These are phyloP conservation scores for Fusarium sp. DNA, from an alignment of 2,329 filamentous ascomycete species.

Conservation along the genomic window DNA sequence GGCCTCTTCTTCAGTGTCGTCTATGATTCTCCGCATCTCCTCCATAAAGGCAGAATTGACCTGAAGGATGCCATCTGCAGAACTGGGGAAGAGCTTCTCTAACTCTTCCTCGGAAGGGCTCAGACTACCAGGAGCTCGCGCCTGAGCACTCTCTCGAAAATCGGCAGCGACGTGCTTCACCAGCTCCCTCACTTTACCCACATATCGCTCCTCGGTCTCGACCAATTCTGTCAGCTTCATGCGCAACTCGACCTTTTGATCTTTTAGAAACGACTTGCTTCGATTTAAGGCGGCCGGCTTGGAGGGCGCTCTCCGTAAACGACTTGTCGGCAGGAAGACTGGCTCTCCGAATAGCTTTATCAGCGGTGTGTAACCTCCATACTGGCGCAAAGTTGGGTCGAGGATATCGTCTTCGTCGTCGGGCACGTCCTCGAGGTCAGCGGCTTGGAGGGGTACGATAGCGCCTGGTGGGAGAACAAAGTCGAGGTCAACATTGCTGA, in stretches of 20 bases:
- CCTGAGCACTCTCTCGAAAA: slow-evolving; percentile 75
- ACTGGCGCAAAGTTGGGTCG: slow-evolving; percentile 72
- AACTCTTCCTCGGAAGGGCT: slow-evolving; percentile 79
- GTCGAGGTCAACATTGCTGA: slow-evolving; percentile 89
- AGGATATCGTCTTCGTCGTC: slow-evolving; percentile 73
- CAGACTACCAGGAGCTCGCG: slow-evolving; percentile 66
- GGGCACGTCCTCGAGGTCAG: slow-evolving; percentile 67
- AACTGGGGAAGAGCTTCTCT: slow-evolving; percentile 81
- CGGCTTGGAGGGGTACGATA: slow-evolving; percentile 71
- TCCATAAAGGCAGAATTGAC: slow-evolving; percentile 84
- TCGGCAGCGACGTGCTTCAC: slow-evolving; percentile 83
- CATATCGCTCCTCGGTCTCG: slow-evolving; percentile 94
- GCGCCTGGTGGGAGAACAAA: slow-evolving; percentile 82
- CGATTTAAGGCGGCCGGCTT: slow-evolving; percentile 83
- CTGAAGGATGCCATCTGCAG: slow-evolving; percentile 81
- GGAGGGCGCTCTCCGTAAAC: slow-evolving; percentile 85
- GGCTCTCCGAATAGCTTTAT: slow-evolving; percentile 84
- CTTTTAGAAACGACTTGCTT: slow-evolving; percentile 78
- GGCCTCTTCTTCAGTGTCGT: slow-evolving; percentile 84
- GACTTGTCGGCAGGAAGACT: slow-evolving; percentile 86
- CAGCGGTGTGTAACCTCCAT: slow-evolving; percentile 79
- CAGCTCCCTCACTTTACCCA: slow-evolving; percentile 85
- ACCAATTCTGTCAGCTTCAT: slow-evolving; percentile 91
- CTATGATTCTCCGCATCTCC: slow-evolving; percentile 78
- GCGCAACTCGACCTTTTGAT: slow-evolving; percentile 84